Percentiles rank a stretch among this genome's conserved stretches.
Conservation (phyloP, 148 eudicot genomes). For the Vaccinium darrowii region DNA sequence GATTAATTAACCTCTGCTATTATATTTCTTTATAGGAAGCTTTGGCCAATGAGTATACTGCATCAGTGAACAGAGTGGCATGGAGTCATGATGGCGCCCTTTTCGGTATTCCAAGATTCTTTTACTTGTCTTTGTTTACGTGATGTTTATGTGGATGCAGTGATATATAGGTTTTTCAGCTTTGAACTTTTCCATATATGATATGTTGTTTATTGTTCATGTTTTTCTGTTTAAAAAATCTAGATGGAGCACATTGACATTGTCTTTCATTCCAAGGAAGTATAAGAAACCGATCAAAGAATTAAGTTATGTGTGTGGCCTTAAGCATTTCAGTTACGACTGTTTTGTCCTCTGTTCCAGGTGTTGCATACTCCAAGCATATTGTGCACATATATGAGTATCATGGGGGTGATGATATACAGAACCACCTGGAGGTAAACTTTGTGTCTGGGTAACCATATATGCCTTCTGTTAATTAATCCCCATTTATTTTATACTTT, state of each 20-base stretch:
- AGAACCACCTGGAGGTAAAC: constrained; percentile 61
- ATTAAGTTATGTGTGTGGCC: not conserved
- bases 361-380: constrained; percentile 68
- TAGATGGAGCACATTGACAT: not conserved
- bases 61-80: constrained; percentile 55
- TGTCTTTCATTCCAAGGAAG: not conserved
- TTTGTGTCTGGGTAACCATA: not conserved
- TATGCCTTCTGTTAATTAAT: not conserved
- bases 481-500: not conserved
- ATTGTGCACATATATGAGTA: constrained; percentile 59
- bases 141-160: not conserved
- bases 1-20: not conserved
- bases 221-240: not conserved
- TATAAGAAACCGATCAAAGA: not conserved
- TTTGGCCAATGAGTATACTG: constrained; percentile 51
- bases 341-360: constrained; percentile 29
- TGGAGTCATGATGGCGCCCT: constrained; percentile 77
- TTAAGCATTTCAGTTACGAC: constrained; percentile 4
- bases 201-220: not conserved
- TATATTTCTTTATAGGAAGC: constrained; percentile 32
- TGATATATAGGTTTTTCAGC: too few species aligned
- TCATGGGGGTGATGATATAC: constrained; percentile 42
- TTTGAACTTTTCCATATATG: not conserved
- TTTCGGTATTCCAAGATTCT: constrained; percentile 35
- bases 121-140: not conserved